These are phyloP conservation scores for Yamadazyma triangularis DNA, from an alignment of 1,139 yeast genomes.

Conservation along the genomic window DNA sequence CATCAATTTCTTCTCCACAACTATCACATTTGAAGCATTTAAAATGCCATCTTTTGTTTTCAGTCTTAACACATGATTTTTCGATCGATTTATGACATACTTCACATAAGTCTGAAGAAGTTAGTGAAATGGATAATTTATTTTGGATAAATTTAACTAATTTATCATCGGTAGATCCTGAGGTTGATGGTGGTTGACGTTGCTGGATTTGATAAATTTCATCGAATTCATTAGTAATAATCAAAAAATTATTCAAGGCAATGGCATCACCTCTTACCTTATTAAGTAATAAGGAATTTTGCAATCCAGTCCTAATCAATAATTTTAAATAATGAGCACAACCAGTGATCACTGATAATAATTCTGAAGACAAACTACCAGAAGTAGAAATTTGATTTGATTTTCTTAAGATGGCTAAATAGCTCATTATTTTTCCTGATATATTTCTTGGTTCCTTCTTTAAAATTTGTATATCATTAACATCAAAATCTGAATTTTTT, in stretches of 20 bases:
- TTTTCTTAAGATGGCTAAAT: slow-evolving; percentile 66
- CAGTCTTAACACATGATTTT: slow-evolving; percentile 64
- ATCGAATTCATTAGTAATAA: slow-evolving; percentile 22
- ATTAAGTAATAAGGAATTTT: slow-evolving; percentile 68
- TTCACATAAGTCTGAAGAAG: slow-evolving; percentile 75
- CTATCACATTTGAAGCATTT: slow-evolving; percentile 63
- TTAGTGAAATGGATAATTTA: slow-evolving; percentile 42
- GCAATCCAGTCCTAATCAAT: slow-evolving; percentile 75
- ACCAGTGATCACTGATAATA: slow-evolving; percentile 82
- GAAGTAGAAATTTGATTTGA: slow-evolving; percentile 44
- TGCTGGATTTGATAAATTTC: slow-evolving; percentile 8
- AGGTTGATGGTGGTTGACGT: slow-evolving; percentile 2
- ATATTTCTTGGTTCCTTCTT: slow-evolving; percentile 85
- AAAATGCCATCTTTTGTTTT: slow-evolving; percentile 77
- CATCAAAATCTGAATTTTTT: background rate
- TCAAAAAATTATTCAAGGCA: slow-evolving; percentile 64
- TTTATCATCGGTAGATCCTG: slow-evolving; percentile 9
- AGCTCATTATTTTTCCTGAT: slow-evolving; percentile 74
- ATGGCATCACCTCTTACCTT: slow-evolving; percentile 51
- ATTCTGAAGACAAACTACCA: slow-evolving; percentile 53
- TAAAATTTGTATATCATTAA: slow-evolving; percentile 11
- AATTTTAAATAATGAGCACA: slow-evolving; percentile 90
- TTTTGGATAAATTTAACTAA: slow-evolving; percentile 26
- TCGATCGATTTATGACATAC: slow-evolving; percentile 76
- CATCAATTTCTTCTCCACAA: slow-evolving; percentile 37